Conservation (phyloP, 805 yeast genomes). For the Candida namnaoensis region DNA sequence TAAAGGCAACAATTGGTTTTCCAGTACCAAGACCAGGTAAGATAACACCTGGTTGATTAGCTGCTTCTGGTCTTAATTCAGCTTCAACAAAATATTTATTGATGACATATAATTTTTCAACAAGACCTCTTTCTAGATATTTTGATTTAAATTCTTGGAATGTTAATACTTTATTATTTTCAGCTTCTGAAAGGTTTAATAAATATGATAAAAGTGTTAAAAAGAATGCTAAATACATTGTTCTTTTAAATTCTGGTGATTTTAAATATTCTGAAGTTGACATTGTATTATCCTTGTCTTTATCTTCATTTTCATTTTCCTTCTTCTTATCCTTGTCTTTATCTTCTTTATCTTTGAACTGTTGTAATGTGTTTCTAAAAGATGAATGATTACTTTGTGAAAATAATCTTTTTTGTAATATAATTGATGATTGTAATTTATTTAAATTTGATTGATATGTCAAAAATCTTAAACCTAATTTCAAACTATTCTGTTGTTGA, state of each 20-base stretch:
- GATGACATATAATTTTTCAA: conserved; percentile 62
- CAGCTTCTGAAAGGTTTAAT: conserved; percentile 19
- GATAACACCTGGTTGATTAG: conserved; percentile 1
- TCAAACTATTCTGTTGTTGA: not conserved
- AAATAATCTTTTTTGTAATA: not conserved
- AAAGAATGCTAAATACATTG: conserved; percentile 28
- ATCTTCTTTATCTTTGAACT: conserved; percentile 4
- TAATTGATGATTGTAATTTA: too few relatives aligned
- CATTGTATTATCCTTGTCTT: conserved; percentile 16
- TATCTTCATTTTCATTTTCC: conserved; percentile 12
- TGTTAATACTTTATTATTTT: conserved; percentile 28
- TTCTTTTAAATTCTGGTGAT: conserved; percentile 32
- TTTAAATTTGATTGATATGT: not conserved
- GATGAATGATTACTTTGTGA: not conserved
- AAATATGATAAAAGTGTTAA: conserved; percentile 27
- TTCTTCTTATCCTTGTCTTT: conserved; percentile 11
- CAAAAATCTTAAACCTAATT: too few relatives aligned
- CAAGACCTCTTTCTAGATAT: conserved; percentile 70
- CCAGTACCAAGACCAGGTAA: conserved; percentile 21
- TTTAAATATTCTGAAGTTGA: conserved; percentile 26
- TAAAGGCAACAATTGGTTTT: conserved; percentile 51
- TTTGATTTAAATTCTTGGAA: conserved; percentile 83
- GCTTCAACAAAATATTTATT: conserved; percentile 70
- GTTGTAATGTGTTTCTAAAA: not conserved
- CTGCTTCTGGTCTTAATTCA: conserved; percentile 39